These are phyloP conservation scores for Glomus cerebriforme DNA, from an alignment of 192 early-diverging fungal genomes.

Conservation along the genomic window DNA sequence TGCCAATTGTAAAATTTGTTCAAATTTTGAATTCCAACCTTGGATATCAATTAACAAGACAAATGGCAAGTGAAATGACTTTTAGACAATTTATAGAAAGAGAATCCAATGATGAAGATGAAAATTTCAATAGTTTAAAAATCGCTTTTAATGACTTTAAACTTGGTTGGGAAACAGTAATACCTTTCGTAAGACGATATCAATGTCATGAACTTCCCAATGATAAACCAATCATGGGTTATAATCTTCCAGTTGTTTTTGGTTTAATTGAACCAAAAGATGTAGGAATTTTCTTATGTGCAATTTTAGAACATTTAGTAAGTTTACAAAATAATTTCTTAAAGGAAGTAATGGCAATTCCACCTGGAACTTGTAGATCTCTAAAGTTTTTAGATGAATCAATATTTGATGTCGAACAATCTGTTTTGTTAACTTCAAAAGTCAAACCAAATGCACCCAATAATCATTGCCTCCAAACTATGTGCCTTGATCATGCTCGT, in stretches of 20 bases:
- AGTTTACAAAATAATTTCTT: constrained; percentile 19
- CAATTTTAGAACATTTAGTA: not conserved
- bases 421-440: not conserved
- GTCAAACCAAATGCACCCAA: not conserved
- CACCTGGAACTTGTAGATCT: not conserved
- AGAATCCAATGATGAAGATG: not conserved
- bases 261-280: constrained; percentile 1
- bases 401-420: not conserved
- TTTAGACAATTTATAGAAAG: not conserved
- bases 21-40: not conserved
- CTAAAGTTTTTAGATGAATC: not conserved
- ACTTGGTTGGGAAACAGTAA: not conserved
- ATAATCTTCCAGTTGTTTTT: not conserved
- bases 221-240: not conserved
- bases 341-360: not conserved
- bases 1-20: not conserved
- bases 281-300: not conserved
- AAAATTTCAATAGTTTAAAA: not conserved
- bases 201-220: not conserved
- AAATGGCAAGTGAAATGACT: not conserved
- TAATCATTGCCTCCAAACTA: constrained; percentile 5
- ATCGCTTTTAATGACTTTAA: not conserved
- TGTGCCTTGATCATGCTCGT: not conserved
- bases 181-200: not conserved
- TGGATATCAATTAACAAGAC: not conserved